A percentile compares a stretch with the other conserved stretches of the same genome.
Evolutionary conservation across 1,284 basidiomycete genomes (phyloP).

Genomic region (Meira miltonrushii): DNA sequence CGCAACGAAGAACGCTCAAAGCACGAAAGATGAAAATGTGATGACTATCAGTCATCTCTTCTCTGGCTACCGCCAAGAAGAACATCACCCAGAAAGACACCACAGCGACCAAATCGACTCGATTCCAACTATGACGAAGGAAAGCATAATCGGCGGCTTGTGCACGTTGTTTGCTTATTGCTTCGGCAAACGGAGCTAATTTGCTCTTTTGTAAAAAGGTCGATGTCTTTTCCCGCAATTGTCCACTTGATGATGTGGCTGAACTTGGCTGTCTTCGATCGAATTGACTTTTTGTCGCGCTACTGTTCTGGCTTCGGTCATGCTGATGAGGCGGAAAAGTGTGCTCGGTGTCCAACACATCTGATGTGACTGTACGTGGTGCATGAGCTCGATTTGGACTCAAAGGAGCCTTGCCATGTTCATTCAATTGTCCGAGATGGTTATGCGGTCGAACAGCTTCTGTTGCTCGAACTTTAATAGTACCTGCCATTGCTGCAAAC

Average conservation of each 20-base stretch:
- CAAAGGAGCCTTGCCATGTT: background rate
- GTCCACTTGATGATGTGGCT: background rate
- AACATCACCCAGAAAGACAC: conserved; percentile 74
- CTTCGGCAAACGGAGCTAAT: conserved; percentile 55
- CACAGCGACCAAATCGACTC: conserved; percentile 82
- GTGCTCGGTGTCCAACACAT: background rate
- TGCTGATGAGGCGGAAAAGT: background rate
- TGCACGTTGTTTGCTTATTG: conserved; percentile 54
- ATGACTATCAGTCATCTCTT: conserved; percentile 62
- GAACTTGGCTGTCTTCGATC: background rate
- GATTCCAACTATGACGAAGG: conserved; percentile 86
- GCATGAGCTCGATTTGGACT: conserved; percentile 4
- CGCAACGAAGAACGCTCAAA: conserved; percentile 76
- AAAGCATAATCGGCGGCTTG: conserved; percentile 59
- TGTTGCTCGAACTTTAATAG: conserved; percentile 27
- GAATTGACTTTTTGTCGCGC: no score
- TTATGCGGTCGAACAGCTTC: conserved; percentile 14
- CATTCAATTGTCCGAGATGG: conserved; percentile 3
- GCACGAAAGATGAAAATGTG: conserved; percentile 87
- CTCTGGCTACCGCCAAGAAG: conserved; percentile 62
- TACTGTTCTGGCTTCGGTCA: no score
- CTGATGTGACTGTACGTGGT: conserved; percentile 3
- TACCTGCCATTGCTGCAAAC: conserved; percentile 27
- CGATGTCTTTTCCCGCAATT: background rate
- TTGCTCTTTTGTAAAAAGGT: background rate